Evolutionary conservation across 2,329 filamentous ascomycete species (phyloP), one percentile per base, ranked within the genome.

Genomic region (Trichoderma simmonsii): DNA sequence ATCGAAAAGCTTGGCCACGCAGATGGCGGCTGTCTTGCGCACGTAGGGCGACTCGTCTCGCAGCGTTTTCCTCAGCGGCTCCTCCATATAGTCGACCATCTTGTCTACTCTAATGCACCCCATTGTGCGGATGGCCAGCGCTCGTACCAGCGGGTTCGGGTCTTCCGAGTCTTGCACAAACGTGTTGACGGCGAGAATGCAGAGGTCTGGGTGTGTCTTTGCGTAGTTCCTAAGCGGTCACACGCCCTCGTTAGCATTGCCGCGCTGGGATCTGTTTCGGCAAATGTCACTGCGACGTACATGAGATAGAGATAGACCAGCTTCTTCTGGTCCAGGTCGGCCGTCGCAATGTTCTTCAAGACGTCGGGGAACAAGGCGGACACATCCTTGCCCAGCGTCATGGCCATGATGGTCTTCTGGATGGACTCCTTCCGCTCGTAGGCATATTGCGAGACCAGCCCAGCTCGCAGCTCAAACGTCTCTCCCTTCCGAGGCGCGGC

Each of bases 1-100:
- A 79, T 99, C 96, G 83, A 97, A 99, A 7, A 99, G 89, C 83
- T 99, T 99, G 68, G 96, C 96, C 59, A 99, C 96, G 80, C 96
- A 98, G 75, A 99, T 96, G 54, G 95, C 96, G 57, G 96, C 96
- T 2, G 96, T 99, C 85, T 99, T 99, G 77, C 96, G 93, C 73
- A 99, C 96, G 82, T 99, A 99, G 0, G 96, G 96, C 63, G 95
- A 98, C 83, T 99, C 96, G 83, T 99, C 96, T 82, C 94, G 91
- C 76, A 99, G 86, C 14, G 96, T 99, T 85, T 99, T 99, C 77
- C 96, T 90, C 74, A 99, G 84, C 15, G 96, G 96, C 79, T 99
- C 96, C 82, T 98, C 96, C 95, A 99, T 98, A 82, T 99, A 99
- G 81, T 99, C 96, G 75, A 98, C 94, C 94, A 99, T 99, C 83